Percentiles rank a stretch among this genome's conserved stretches.
These are phyloP conservation scores for Heterobasidion irregulare DNA, from an alignment of 1,284 basidiomycete genomes.

Conservation along the genomic window DNA sequence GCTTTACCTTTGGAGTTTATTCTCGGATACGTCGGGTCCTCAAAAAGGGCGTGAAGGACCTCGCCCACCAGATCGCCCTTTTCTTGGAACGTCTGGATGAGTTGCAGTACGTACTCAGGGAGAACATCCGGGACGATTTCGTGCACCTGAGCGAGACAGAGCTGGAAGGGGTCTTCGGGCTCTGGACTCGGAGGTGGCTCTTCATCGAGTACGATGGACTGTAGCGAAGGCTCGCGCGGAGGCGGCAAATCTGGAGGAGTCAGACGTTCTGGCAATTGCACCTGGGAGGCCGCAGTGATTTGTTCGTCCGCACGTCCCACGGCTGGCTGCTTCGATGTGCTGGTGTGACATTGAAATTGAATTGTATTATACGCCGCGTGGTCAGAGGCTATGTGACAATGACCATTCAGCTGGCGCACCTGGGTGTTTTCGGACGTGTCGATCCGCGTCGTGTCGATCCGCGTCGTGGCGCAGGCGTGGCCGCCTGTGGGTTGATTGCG, in stretches of 20 bases:
- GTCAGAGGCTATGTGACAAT: neutral
- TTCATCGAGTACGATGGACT: neutral
- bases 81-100: constrained; percentile 32
- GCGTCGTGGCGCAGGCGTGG: neutral
- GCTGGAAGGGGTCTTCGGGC: constrained; percentile 8
- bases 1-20: constrained; percentile 41
- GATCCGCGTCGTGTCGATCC: neutral
- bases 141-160: constrained; percentile 39
- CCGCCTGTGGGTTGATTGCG: neutral
- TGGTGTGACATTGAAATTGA: neutral
- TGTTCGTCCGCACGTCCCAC: neutral
- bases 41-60: constrained; percentile 52
- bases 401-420: neutral
- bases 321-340: neutral
- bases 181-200: neutral
- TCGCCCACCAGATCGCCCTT: constrained; percentile 35
- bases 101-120: constrained; percentile 36
- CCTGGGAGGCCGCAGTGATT: neutral
- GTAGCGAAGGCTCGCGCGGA: neutral
- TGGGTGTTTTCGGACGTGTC: neutral
- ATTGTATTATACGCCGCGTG: neutral
- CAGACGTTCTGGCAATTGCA: neutral
- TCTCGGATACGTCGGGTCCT: constrained; percentile 54
- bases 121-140: constrained; percentile 65
- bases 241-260: neutral